Evolutionary conservation across 208 protist genomes (phyloP), one percentile per base, ranked within the genome.

Genomic region (Novymonas esmeraldas): DNA sequence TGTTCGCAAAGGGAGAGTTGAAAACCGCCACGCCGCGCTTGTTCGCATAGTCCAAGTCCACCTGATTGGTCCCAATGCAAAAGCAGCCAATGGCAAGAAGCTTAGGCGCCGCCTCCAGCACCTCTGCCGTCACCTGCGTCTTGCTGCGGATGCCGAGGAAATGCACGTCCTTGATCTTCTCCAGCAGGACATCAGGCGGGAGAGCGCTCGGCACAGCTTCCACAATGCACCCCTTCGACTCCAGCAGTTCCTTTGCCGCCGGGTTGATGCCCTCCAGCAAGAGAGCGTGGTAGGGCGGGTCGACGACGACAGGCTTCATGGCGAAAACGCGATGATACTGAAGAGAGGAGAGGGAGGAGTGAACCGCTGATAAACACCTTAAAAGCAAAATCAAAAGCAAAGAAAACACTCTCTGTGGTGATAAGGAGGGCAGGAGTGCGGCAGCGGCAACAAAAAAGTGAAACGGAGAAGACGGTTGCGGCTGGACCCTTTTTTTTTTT

Each of bases 1-100:
- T 97, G 75, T 98, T 98, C 24, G 90, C 85, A 79, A 97, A 98
- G 3, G 95, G 95, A n/a, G 94, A 97, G 64, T 98, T 98, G 70
- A 98, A 98, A 16, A 98, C 95, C 7, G 92, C 92, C 22, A 98
- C 80, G 39, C 93, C 95, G 18, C 57, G 66, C 24, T 72, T 66
- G 46, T 87, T 89, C 6, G 94, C 94, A 36, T 79, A 58, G 4
- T 83, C 71, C 4, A 98, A 70, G 76, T 98, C 93, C 7, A 97
- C 92, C 70, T 98, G 95, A 68, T 98, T 95, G 2, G 97, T 98
- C 28, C 94, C 95, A 64, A 98, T 98, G 73, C 97, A 98, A 71
- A 98, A 98, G 78, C 95, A 98, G 16, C 95, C 95, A 39, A 98
- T 82, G 22, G 85, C 87, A 10, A 97, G 62, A 20, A 98, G 70